These are phyloP conservation scores for Pyricularia pennisetigena DNA, from an alignment of 2,329 filamentous ascomycete genomes.

Conservation along the genomic window DNA sequence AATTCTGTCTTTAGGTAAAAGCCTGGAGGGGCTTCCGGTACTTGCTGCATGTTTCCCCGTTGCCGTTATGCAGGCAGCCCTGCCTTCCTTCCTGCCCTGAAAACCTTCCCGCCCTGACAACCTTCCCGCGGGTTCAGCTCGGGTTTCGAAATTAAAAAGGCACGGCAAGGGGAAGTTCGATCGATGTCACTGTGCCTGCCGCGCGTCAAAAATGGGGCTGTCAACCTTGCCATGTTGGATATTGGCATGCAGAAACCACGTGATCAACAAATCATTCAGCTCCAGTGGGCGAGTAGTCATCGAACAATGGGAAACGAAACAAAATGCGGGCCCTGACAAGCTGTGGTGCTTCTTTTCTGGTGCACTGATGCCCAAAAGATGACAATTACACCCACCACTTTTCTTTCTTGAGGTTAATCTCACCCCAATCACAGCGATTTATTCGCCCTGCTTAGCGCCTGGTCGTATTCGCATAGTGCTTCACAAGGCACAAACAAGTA, in stretches of 20 bases:
- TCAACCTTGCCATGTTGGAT: neutral
- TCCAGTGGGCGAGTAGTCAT: no score
- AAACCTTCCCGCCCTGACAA: no score
- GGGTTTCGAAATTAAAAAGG: neutral
- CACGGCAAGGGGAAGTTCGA: no score
- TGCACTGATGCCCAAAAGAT: neutral
- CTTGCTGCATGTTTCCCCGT: neutral
- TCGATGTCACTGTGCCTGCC: neutral
- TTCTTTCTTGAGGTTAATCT: neutral
- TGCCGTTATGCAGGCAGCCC: neutral
- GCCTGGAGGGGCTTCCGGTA: slow-evolving; percentile 22
- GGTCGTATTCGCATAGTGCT: neutral
- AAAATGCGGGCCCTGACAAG: neutral
- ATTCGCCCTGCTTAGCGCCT: neutral
- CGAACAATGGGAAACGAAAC: neutral
- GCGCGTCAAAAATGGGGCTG: neutral
- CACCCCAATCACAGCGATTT: neutral
- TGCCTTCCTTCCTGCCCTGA: neutral
- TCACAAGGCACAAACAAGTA: neutral
- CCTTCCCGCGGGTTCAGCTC: neutral
- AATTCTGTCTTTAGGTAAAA: slow-evolving; percentile 36
- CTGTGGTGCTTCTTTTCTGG: neutral
- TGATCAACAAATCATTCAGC: neutral
- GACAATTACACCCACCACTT: neutral
- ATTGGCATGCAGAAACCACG: neutral